These are phyloP conservation scores for Geotrichum bryndzae DNA, from an alignment of 1,139 yeast genomes.

Conservation along the genomic window DNA sequence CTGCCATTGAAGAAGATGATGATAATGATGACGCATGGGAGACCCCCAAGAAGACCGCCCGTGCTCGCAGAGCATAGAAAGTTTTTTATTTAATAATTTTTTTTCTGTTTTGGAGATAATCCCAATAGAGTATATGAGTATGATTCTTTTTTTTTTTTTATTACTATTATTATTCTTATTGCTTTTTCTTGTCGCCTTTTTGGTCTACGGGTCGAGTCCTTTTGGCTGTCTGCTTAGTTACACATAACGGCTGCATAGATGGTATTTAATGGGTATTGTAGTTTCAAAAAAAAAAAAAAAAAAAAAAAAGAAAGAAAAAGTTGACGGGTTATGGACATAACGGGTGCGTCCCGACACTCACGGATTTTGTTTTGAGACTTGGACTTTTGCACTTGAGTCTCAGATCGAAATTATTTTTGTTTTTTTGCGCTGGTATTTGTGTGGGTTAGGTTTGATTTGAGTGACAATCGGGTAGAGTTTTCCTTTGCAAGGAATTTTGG, in stretches of 20 bases:
- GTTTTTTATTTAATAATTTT: not conserved
- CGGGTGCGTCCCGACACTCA: too few species aligned
- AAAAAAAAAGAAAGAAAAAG: too few species aligned
- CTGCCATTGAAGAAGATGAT: slow-evolving; percentile 6
- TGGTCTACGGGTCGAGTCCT: not conserved
- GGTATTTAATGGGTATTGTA: too few species aligned
- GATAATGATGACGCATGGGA: slow-evolving; percentile 14
- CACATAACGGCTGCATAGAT: too few species aligned
- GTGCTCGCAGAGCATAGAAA: not conserved
- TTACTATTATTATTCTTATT: not conserved
- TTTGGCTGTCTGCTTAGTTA: too few species aligned
- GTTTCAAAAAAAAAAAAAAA: too few species aligned
- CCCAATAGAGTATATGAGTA: not conserved
- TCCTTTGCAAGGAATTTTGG: not conserved
- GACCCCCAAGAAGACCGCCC: slow-evolving; percentile 15
- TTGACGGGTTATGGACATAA: too few species aligned
- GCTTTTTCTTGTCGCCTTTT: not conserved
- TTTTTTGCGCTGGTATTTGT: not conserved
- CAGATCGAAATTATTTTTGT: not conserved
- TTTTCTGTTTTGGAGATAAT: not conserved
- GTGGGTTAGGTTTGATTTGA: not conserved
- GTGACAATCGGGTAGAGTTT: not conserved
- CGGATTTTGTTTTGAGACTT: not conserved
- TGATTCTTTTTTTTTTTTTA: not conserved
- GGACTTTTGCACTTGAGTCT: not conserved